Evolutionary conservation across 768 basidiomycete genomes (phyloP), one percentile per base, ranked within the genome.

Genomic region (Sutorius australiensis): DNA sequence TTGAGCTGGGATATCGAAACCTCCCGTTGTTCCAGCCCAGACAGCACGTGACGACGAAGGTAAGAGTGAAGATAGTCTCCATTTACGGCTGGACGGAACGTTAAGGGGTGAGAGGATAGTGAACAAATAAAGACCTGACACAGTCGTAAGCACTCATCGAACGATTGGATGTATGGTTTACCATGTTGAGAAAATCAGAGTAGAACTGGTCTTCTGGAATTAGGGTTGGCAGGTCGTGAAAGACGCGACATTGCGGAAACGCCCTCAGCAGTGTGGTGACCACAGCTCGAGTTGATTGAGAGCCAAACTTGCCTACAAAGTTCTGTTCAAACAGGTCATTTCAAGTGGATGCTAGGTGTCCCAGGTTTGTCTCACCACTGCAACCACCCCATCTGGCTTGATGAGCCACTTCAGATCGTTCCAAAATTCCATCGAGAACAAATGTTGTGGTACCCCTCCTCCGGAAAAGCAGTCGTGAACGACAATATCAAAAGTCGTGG

Each of bases 401-500:
- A 95, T 78, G 17, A 85, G 65, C 2, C 67, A 61, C 60, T 81
- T 85, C 47, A 95, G 64, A 48, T 84, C 83, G 21, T 75, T 58
- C 90, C 92, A 95, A 65, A 95, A 95, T 59, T 94, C 86, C 30
- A 79, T 37, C 0, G 93, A 90, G 70, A 88, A 98, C 47, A 98
- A 72, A 62, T 92, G 86, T 34, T 83, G 74, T 0, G 95, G 93
- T 3, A 98, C 84, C n/a, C 82, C 83, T 3, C 95, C 95, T 9
- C 95, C 95, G 9, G 93, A 92, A 67, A 97, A 98, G 63, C 90
- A 91, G 61, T 95, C 95, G 59, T 98, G 95, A 0, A 95, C 74
- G 37, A 93, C 80, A 56, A 87, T 76, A 59, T 90, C 87, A 63
- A 81, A 92, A 8, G 47, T 48, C 9, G 58, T 31, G 38, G n/a